These are phyloP conservation scores for Acacia acuminata DNA, from an alignment of 306 rosid genomes.

Conservation along the genomic window DNA sequence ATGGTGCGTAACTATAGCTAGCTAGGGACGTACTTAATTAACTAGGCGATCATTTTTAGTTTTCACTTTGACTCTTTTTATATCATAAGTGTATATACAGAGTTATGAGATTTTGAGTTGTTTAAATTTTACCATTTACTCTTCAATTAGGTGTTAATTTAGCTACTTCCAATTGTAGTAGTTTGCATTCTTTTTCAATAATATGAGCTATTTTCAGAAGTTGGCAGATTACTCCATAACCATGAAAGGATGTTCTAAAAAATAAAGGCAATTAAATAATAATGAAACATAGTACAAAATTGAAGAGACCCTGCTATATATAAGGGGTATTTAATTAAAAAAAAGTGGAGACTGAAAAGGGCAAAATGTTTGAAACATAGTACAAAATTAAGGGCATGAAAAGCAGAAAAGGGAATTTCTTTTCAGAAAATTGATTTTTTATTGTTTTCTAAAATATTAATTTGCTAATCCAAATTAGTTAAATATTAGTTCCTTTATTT, in stretches of 20 bases:
- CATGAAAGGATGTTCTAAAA: background rate
- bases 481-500: too few species aligned
- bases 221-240: background rate
- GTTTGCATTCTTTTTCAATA: constrained; percentile 31
- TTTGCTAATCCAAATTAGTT: too few species aligned
- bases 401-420: too few species aligned
- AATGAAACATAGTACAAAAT: too few species aligned
- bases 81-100: background rate
- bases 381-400: too few species aligned
- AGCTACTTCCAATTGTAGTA: constrained; percentile 12
- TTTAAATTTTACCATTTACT: background rate
- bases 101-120: background rate
- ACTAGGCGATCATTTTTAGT: too few species aligned
- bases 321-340: too few species aligned
- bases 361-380: background rate
- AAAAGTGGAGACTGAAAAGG: background rate
- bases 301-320: too few species aligned
- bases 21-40: background rate
- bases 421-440: too few species aligned
- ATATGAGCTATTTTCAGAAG: background rate
- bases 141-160: constrained; percentile 18
- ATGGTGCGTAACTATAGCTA: constrained; percentile 51
- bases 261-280: background rate
- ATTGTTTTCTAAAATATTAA: too few species aligned
- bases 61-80: background rate